phyloP scores from a whole-genome alignment of 305 asterid species.

The Solanum aculeatissimum region DNA sequence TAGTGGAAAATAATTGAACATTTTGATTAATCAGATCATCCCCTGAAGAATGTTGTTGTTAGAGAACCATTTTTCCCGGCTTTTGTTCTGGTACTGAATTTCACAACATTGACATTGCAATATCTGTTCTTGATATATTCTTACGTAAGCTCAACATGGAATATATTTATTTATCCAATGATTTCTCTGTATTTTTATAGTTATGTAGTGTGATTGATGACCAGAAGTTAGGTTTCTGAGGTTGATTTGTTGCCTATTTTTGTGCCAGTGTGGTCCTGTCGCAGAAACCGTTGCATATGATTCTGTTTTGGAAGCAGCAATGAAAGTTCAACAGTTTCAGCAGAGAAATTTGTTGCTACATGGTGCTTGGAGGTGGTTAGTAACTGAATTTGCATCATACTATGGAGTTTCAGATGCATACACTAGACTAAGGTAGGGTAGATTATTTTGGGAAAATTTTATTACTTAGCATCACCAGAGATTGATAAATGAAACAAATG shows the following conservation, averaged over 20 bases:
- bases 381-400: slow-evolving; percentile 72
- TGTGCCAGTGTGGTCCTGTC: slow-evolving; percentile 57
- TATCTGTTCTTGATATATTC: neutral
- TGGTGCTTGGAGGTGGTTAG: slow-evolving; percentile 89
- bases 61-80: neutral
- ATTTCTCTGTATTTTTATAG: neutral
- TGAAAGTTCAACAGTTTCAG: slow-evolving; percentile 78
- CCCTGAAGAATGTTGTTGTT: neutral
- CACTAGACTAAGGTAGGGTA: slow-evolving; percentile 59
- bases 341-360: slow-evolving; percentile 63
- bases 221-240: neutral
- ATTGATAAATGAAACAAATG: neutral
- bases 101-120: neutral
- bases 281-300: slow-evolving; percentile 95
- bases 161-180: neutral
- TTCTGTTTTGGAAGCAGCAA: slow-evolving; percentile 82
- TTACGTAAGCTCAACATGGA: neutral
- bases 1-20: neutral
- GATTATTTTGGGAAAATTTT: neutral
- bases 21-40: neutral
- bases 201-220: neutral
- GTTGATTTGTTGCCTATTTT: neutral
- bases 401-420: slow-evolving; percentile 92
- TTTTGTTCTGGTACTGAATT: neutral
- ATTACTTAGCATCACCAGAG: neutral